Conservation (phyloP, 176 grass and related monocot species). For the Avena atlantica region DNA sequence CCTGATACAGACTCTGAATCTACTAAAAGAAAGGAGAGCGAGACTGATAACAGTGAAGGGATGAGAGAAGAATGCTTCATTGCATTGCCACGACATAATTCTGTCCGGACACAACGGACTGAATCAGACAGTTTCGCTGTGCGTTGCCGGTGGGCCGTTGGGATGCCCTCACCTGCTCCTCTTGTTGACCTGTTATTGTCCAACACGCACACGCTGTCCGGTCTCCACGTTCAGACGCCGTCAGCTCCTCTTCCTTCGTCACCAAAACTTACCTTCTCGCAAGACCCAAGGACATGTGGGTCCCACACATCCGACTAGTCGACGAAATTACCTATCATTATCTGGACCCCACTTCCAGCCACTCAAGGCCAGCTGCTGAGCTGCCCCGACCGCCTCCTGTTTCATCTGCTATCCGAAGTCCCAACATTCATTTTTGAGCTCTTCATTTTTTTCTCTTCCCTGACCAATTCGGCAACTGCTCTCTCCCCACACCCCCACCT, state of each 20-base stretch:
- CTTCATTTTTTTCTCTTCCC: neutral
- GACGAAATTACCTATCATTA: neutral
- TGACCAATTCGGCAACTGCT: slow-evolving; percentile 41
- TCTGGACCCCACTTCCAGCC: slow-evolving; percentile 37
- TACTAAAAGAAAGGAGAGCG: no score
- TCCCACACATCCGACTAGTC: neutral
- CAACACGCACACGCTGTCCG: no score
- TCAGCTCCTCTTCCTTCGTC: neutral
- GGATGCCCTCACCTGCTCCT: no score
- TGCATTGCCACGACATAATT: no score
- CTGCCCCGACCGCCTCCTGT: slow-evolving; percentile 20
- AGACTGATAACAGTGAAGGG: no score
- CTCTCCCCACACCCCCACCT: slow-evolving; percentile 3
- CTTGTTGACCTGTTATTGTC: no score
- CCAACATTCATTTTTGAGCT: neutral
- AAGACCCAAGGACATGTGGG: neutral
- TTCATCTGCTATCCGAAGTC: slow-evolving; percentile 24
- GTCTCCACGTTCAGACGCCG: neutral
- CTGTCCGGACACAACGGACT: no score
- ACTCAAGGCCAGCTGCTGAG: slow-evolving; percentile 19
- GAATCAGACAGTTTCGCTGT: no score
- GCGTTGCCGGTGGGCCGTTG: no score
- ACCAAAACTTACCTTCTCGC: neutral
- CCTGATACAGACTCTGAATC: no score
- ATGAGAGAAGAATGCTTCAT: no score